These are phyloP conservation scores for Mrakiaceae sp. DNA, from an alignment of 1,284 basidiomycete genomes.

Conservation along the genomic window DNA sequence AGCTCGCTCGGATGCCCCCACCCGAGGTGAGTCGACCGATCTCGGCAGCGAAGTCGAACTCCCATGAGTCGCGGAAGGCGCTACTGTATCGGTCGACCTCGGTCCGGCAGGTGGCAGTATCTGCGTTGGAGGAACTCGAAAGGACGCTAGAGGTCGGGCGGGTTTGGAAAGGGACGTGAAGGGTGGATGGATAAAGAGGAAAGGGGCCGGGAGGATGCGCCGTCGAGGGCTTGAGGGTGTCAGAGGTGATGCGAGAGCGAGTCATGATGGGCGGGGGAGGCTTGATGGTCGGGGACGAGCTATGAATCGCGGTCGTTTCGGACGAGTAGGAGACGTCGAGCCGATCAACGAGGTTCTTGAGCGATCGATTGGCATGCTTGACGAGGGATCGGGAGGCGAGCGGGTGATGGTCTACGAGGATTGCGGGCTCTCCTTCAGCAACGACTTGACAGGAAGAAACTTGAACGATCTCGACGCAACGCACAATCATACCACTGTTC, in stretches of 20 bases:
- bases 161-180: background rate
- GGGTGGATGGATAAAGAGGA: background rate
- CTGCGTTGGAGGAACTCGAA: no score
- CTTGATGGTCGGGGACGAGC: background rate
- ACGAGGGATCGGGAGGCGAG: background rate
- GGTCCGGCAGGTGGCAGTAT: no score
- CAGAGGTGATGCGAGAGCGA: background rate
- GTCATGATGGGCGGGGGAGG: background rate
- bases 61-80: slow-evolving; percentile 1
- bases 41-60: slow-evolving; percentile 11
- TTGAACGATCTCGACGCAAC: no score
- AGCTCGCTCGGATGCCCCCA: slow-evolving; percentile 7
- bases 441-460: no score
- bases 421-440: no score
- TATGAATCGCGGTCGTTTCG: background rate
- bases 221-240: background rate
- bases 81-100: background rate
- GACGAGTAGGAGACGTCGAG: background rate
- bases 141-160: background rate
- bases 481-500: no score
- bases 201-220: background rate
- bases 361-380: slow-evolving; percentile 6
- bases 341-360: slow-evolving; percentile 8
- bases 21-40: background rate
- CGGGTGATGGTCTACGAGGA: no score